Evolutionary conservation across 768 basidiomycete genomes (phyloP), one percentile per base, ranked within the genome.

Genomic region (Tephrocybe sp.): DNA sequence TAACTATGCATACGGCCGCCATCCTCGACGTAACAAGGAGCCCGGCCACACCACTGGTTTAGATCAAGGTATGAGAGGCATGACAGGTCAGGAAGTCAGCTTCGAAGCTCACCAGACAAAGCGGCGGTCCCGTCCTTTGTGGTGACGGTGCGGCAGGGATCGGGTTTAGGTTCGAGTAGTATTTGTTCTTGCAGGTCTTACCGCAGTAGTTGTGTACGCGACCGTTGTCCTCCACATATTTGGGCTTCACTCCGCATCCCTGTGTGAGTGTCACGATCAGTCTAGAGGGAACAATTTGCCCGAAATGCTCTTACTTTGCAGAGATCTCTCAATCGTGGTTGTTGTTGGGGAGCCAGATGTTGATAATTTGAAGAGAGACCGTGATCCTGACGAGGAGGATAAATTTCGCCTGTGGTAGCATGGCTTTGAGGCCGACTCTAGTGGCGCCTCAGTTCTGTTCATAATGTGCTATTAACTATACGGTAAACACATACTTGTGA

Each of bases 151-250:
- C 38, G n/a, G 38, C 15, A 36, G 34, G 9, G 38, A 7, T 18
- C 33, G 18, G 24, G 1, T 18, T 36, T 3, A 9, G 42, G 9
- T 5, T 30, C n/a, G n/a, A n/a, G n/a, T n/a, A n/a, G 26, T 51
- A 51, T 26, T 20, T 12, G 18, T 45, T 34, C 18, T 34, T 24
- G 21, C 50, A 51, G 4, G 11, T 51, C 39, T 4, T 45, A 2
- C 50, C 50, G 33, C 50, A 51, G 28, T 45, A 51, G 11, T 51
- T 43, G 20, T 51, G 37, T 10, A 51, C 50, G 23, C 36, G 50
- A 4, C 50, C 50, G 17, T 30, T 51, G 9, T 6, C 18, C 21
- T 45, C 43, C 12, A 45, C 28, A 42, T 34, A 51, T 24, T 21
- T 28, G 37, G 44, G 50, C 17, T 33, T 44, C 21, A 6, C 21